Evolutionary conservation across 352 stramenopile genomes (phyloP).

Genomic region (Phytophthora tubulina): DNA sequence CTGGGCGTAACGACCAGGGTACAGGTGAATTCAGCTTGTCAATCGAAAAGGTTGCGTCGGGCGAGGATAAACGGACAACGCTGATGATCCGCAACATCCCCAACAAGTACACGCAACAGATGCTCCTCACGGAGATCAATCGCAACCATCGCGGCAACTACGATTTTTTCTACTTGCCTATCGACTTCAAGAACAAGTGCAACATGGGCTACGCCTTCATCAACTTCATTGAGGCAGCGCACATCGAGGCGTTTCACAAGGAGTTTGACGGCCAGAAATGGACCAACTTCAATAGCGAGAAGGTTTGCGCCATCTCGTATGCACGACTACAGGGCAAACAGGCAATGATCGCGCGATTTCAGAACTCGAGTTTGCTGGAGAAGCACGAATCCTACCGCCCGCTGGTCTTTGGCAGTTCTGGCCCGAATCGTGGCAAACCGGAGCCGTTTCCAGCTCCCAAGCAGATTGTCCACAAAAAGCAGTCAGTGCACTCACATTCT

Average conservation of each 20-base stretch:
- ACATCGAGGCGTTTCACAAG: constrained; percentile 83
- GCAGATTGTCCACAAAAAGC: constrained; percentile 57
- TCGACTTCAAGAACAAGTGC: constrained; percentile 99
- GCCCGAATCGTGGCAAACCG: constrained; percentile 66
- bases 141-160: constrained; percentile 92
- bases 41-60: constrained; percentile 78
- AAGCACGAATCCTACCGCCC: constrained; percentile 94
- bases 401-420: constrained; percentile 91
- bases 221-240: constrained; percentile 96
- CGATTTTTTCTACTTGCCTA: constrained; percentile 99
- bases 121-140: constrained; percentile 98
- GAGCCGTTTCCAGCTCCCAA: constrained; percentile 81
- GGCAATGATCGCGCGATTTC: constrained; percentile 98
- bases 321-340: constrained; percentile 97
- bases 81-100: constrained; percentile 99
- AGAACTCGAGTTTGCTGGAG: constrained; percentile 97
- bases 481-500: constrained; percentile 38
- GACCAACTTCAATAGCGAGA: constrained; percentile 99
- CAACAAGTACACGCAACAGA: constrained; percentile 99
- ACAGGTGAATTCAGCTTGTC: constrained; percentile 81
- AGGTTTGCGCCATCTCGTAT: constrained; percentile 99
- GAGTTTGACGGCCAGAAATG: constrained; percentile 92
- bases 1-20: constrained; percentile 70
- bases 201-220: constrained; percentile 99
- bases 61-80: constrained; percentile 96